Evolutionary conservation across 192 early-diverging fungal species (phyloP), one percentile per base, ranked within the genome.

Genomic region (Rhizophagus prolifer): DNA sequence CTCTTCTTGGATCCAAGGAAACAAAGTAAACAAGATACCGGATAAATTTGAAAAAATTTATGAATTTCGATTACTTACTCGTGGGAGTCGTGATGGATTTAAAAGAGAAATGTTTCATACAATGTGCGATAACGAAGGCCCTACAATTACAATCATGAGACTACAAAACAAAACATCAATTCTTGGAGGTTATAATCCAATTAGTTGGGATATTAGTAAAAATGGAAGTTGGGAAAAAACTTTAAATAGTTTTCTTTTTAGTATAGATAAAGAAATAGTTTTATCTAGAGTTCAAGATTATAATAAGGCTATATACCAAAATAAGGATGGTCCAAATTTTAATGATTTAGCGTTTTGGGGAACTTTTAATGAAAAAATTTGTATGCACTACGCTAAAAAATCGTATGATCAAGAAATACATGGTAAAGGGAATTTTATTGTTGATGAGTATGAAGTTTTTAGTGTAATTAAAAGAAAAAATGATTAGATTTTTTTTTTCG

Each of bases 41-140:
- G 12, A 16, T 50, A 16, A 13, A 16, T 50, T 13, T 50, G 5
- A 13, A 13, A 13, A 47, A 9, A 12, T 47, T 50, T 50, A 50
- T 50, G 47, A 50, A 16, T 50, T 50, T 5, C 13, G 8, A 50
- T 50, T 50, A 5, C 12, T 50, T 50, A 16, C 16, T 13, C 47
- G 47, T 50, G 47, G 14, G 16, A 50, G 14, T 50, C 47, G 47
- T 14, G 47, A 50, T 54, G 50, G 50, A 21, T 54, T 54, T 6
- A 66, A 26, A 31, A 7, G 8, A 30, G 64, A 10, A 2, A 66
- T n/a, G 14, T 66, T 66, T 30, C 64, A 66, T 28, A 13, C 28
- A 30, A 2, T 19, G 9, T 79, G 78, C 61, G 78, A 79, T 65
- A 72, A 72, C 9, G 26, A 74, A 44, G 71, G 62, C 16, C 62